Evolutionary conservation across 768 basidiomycete species (phyloP).

Genomic region (Pisolithus sp.): DNA sequence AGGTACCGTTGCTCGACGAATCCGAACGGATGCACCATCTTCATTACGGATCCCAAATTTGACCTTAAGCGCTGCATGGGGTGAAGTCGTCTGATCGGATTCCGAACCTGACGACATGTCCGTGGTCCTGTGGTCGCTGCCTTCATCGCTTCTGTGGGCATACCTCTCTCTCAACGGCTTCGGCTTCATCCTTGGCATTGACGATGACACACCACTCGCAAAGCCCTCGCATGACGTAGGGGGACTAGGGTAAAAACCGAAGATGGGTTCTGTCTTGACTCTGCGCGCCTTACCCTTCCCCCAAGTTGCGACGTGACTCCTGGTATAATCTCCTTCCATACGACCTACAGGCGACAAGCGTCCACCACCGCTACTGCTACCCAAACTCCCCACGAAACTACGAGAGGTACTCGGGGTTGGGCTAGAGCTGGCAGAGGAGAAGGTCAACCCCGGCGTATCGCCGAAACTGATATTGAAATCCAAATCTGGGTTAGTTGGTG

Average conservation of each 20-base stretch:
- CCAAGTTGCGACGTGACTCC: background rate
- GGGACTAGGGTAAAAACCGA: constrained; percentile 6
- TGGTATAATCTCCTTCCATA: constrained; percentile 11
- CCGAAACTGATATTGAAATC: constrained; percentile 8
- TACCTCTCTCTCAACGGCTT: background rate
- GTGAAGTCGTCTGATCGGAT: constrained; percentile 18
- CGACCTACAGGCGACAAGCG: constrained; percentile 7
- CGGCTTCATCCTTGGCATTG: background rate
- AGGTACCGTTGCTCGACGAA: constrained; percentile 12
- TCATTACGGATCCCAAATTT: constrained; percentile 9
- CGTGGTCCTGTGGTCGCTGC: background rate
- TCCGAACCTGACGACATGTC: constrained; percentile 8
- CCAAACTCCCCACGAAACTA: constrained; percentile 9
- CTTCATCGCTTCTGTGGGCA: background rate
- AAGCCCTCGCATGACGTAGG: background rate
- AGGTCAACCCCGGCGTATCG: constrained; percentile 10
- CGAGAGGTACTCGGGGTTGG: constrained; percentile 14
- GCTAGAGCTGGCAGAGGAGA: constrained; percentile 13
- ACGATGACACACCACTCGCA: background rate
- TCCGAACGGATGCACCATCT: constrained; percentile 6
- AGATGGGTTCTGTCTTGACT: constrained; percentile 2
- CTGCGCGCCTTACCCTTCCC: constrained; percentile 3
- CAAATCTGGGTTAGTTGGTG: constrained; percentile 16
- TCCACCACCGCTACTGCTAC: background rate
- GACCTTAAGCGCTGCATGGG: constrained; percentile 4